Percentiles rank a stretch among this genome's conserved stretches.
phyloP scores from a whole-genome alignment of 116 monocot species.

The Trichopus zeylanicus region DNA sequence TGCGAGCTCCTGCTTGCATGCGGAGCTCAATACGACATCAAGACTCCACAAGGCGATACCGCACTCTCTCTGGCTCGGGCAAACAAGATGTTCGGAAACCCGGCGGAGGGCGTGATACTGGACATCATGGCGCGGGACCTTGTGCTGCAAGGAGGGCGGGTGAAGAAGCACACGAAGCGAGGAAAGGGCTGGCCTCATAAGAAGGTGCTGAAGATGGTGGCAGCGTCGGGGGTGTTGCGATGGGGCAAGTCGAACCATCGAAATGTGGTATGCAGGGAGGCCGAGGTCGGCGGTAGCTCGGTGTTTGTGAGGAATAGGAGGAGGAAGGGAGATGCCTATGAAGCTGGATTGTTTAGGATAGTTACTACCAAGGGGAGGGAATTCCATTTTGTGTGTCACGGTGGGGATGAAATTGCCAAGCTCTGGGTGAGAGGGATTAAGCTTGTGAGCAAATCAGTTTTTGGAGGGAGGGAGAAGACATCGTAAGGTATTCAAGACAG shows the following conservation, averaged over 20 bases:
- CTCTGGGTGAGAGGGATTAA: constrained; percentile 87
- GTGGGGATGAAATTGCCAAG: constrained; percentile 60
- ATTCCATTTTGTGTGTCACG: constrained; percentile 74
- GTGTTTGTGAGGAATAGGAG: constrained; percentile 43
- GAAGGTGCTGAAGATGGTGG: constrained; percentile 57
- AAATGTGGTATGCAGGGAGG: constrained; percentile 74
- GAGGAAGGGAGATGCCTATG: constrained; percentile 38
- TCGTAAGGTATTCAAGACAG: background rate
- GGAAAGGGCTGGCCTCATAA: constrained; percentile 63
- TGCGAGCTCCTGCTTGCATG: constrained; percentile 53
- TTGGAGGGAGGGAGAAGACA: background rate
- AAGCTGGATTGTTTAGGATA: constrained; percentile 61
- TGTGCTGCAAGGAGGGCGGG: constrained; percentile 43
- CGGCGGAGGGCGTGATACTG: constrained; percentile 57
- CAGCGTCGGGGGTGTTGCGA: constrained; percentile 36
- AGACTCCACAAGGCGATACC: constrained; percentile 52
- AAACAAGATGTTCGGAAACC: constrained; percentile 11
- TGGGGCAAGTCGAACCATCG: constrained; percentile 66
- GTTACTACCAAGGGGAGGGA: constrained; percentile 53
- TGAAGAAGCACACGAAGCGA: constrained; percentile 77
- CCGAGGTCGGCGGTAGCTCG: constrained; percentile 38
- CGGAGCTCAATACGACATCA: constrained; percentile 53
- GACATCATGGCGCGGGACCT: constrained; percentile 50
- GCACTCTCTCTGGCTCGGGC: constrained; percentile 50
- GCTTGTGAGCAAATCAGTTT: constrained; percentile 23